Evolutionary conservation across 257 asterid species (phyloP).

Genomic region (Solanum chmielewskii): DNA sequence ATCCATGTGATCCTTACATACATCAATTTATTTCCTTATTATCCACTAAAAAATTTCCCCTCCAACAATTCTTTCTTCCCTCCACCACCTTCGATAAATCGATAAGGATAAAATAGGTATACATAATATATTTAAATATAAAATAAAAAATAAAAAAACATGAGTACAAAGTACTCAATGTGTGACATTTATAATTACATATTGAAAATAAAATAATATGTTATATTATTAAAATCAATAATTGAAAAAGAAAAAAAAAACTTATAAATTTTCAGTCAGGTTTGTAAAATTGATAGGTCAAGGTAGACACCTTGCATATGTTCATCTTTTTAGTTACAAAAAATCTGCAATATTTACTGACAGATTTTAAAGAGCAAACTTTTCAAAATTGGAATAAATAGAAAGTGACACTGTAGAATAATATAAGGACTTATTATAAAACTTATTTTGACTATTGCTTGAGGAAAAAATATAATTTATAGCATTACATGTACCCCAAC

Average conservation of each 20-base stretch:
- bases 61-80: not conserved
- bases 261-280: not conserved
- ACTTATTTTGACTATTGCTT: not conserved
- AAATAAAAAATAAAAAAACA: too few relatives aligned
- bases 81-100: not conserved
- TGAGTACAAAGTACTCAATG: not conserved
- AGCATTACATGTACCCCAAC: not conserved
- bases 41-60: not conserved
- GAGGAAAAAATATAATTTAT: not conserved
- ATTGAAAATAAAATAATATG: too few relatives aligned
- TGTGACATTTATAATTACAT: too few relatives aligned
- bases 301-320: not conserved
- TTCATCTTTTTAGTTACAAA: not conserved
- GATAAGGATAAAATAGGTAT: fast-evolving
- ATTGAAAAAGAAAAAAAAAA: not conserved
- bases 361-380: not conserved
- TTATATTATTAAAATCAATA: not conserved
- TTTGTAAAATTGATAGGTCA: not conserved
- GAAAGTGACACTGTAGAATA: not conserved
- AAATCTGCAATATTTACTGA: not conserved
- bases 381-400: not conserved
- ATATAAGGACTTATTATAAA: not conserved
- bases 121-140: too few relatives aligned
- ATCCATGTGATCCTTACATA: not conserved
- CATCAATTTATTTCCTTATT: not conserved